Conservation (phyloP, 148 eudicot species). For the Chenopodium suecicum region DNA sequence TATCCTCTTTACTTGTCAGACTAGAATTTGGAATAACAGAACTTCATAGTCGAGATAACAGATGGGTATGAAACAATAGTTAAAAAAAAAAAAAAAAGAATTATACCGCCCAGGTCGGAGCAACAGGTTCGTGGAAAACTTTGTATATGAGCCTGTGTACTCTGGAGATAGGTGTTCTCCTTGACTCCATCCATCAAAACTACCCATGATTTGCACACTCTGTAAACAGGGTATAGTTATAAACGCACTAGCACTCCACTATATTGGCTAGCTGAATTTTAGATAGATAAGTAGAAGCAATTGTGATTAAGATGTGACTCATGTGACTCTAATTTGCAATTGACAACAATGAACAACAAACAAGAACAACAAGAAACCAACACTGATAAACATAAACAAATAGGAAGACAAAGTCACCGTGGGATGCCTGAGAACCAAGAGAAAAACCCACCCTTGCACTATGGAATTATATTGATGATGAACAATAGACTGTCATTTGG, state of each 20-base stretch:
- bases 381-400: too few species aligned
- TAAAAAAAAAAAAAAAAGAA: neutral
- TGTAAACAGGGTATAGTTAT: conserved; percentile 24
- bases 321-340: too few species aligned
- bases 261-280: neutral
- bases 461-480: too few species aligned
- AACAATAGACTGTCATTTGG: too few species aligned
- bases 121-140: conserved; percentile 65
- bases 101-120: conserved; percentile 91
- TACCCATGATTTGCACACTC: conserved; percentile 99
- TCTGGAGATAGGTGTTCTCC: conserved; percentile 89
- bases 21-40: neutral
- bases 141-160: conserved; percentile 69
- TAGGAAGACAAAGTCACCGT: too few species aligned
- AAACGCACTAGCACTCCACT: neutral
- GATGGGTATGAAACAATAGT: neutral
- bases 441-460: too few species aligned
- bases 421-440: too few species aligned
- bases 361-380: too few species aligned
- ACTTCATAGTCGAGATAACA: neutral
- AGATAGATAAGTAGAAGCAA: neutral
- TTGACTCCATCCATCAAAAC: conserved; percentile 93
- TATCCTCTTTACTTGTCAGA: neutral
- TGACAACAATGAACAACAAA: too few species aligned
- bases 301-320: neutral